Evolutionary conservation across 169 alveolate genomes (phyloP).

Genomic region (Eimeria brunetti): DNA sequence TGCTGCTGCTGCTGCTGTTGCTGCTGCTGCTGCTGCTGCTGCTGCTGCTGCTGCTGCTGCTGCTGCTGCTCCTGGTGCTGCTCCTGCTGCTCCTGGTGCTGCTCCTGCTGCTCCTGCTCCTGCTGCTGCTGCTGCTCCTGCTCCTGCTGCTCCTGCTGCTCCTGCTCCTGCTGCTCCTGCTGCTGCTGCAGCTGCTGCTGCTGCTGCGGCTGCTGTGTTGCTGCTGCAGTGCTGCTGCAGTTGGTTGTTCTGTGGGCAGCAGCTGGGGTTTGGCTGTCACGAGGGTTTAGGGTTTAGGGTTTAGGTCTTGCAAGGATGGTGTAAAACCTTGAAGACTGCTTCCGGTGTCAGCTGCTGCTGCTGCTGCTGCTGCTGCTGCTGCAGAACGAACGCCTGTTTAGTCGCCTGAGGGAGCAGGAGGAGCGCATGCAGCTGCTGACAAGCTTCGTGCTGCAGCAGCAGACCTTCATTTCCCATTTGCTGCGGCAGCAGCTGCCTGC

Average conservation of each 20-base stretch:
- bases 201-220: too few species aligned
- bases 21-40: background rate
- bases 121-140: background rate
- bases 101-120: background rate
- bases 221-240: too few species aligned
- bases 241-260: too few species aligned
- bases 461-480: constrained; percentile 24
- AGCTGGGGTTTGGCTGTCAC: too few species aligned
- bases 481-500: constrained; percentile 73
- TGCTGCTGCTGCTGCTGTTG: background rate
- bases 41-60: constrained; percentile 10
- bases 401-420: constrained; percentile 45
- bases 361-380: background rate
- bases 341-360: background rate
- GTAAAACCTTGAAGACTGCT: background rate
- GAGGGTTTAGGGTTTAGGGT: too few species aligned
- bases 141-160: background rate
- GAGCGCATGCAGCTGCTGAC: constrained; percentile 52
- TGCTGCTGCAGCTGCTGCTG: background rate
- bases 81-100: background rate
- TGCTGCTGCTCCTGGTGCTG: constrained; percentile 12
- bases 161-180: too few species aligned
- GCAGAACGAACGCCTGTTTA: constrained; percentile 67
- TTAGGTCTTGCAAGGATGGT: too few species aligned
- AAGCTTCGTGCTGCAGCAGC: constrained; percentile 68